Conservation (phyloP, 2,329 filamentous ascomycete genomes). For the Talaromyces pinophilus region DNA sequence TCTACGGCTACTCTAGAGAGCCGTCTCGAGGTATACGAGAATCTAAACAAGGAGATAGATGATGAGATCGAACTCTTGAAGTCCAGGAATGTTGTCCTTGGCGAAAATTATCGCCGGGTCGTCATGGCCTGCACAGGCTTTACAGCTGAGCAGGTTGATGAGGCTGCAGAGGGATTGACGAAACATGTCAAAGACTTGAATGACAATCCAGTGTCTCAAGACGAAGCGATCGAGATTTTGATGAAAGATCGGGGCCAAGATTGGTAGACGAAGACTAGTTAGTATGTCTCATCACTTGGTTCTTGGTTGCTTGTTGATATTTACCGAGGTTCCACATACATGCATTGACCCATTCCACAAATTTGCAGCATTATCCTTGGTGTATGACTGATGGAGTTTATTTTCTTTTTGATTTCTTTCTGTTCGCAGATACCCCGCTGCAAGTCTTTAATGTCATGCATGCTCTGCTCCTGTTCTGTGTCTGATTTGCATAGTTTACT, state of each 20-base stretch:
- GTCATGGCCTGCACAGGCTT: conserved; percentile 84
- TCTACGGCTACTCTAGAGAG: conserved; percentile 64
- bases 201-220: conserved; percentile 57
- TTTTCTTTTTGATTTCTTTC: conserved; percentile 5
- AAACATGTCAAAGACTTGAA: conserved; percentile 78
- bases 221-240: conserved; percentile 48
- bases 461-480: conserved; percentile 4
- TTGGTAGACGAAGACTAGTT: conserved; percentile 34
- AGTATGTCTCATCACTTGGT: neutral
- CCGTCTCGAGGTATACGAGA: conserved; percentile 68
- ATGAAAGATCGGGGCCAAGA: conserved; percentile 50
- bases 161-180: conserved; percentile 74
- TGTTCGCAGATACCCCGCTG: conserved; percentile 22
- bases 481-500: neutral
- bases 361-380: conserved; percentile 8
- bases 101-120: conserved; percentile 83
- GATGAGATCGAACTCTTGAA: conserved; percentile 71
- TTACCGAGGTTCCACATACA: neutral
- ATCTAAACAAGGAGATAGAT: conserved; percentile 67
- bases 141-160: conserved; percentile 75
- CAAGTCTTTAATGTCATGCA: neutral
- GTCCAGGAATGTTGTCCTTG: conserved; percentile 77
- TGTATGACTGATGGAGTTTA: conserved; percentile 1
- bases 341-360: conserved; percentile 6
- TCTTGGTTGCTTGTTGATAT: neutral